Base-by-base conservation (phyloP, 352 stramenopile genomes). In the Pythium angustatum region DNA sequence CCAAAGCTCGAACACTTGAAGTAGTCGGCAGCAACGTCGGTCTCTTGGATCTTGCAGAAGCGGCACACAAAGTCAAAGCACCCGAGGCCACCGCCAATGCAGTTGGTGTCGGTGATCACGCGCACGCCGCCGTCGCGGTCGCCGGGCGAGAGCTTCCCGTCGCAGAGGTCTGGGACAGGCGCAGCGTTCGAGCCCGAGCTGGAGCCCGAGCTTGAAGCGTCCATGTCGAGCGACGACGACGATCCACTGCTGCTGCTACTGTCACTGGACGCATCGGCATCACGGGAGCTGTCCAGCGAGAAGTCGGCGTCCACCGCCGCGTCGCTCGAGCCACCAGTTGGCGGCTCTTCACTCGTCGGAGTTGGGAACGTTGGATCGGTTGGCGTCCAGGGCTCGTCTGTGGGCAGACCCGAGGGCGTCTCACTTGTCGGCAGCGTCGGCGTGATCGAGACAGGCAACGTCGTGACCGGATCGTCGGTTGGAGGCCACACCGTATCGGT, bases 101-200 rank as follows among this genome's bases (percentile, higher is more conserved):
- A 77, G 19, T 36, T 58, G 7, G 17, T 3, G 38, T 77, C 70
- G 8, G 48, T 58, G 30, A 69, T 30, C 17, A 67, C 26, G 9
- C 22, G 30, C 27, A 77, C 61, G 15, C 70, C 70, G 33, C 52
- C 70, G 10, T 40, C 40, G 19, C 19, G 27, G 30, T 77, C 62
- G 21, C 62, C 66, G 5, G 38, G 33, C 1, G 66, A 66, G 10
- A 62, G 40, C 41, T 52, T 62, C 10, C 21, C 28, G 8, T 24
- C 41, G 22, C 34, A 68, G 33, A 38, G 15, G 6, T 48, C 36
- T 4, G 17, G 19, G 28, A 36, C 48, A 3, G 50, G 31, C 3
- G 33, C 34, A 5, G 11, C n/a, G 24, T 22, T 31, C 24, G 41
- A n/a, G 14, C 33, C 33, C 33, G 33, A 38, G 14, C 33, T 14